Conservation (phyloP, 306 rosid genomes). For the Malus domestica region ASM211411v1 NC_041799.1:16300501-16301000, state of each 20-base stretch:
- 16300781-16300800: slow-evolving; percentile 14
- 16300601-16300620: slow-evolving; percentile 17
- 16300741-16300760: slow-evolving; percentile 98
- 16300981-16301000: neutral
- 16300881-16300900: neutral
- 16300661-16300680: slow-evolving; percentile 88
- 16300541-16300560: slow-evolving; percentile 45
- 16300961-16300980: neutral
- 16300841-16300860: neutral
- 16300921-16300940: neutral
- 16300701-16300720: slow-evolving; percentile 66
- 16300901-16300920: neutral
- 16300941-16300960: neutral
- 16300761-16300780: slow-evolving; percentile 85
- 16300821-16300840: neutral
- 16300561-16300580: neutral
- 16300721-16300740: slow-evolving; percentile 92
- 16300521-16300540: slow-evolving; percentile 70
- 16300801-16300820: neutral
- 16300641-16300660: slow-evolving; percentile 79
- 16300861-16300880: neutral
- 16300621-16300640: slow-evolving; percentile 74
- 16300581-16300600: neutral
- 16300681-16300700: slow-evolving; percentile 65
- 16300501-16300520: slow-evolving; percentile 86